Percentiles rank a stretch among this genome's conserved stretches.
These are phyloP conservation scores for Lasiodiplodia sp. DNA, from an alignment of 2,329 filamentous ascomycete species.

Conservation along the genomic window DNA sequence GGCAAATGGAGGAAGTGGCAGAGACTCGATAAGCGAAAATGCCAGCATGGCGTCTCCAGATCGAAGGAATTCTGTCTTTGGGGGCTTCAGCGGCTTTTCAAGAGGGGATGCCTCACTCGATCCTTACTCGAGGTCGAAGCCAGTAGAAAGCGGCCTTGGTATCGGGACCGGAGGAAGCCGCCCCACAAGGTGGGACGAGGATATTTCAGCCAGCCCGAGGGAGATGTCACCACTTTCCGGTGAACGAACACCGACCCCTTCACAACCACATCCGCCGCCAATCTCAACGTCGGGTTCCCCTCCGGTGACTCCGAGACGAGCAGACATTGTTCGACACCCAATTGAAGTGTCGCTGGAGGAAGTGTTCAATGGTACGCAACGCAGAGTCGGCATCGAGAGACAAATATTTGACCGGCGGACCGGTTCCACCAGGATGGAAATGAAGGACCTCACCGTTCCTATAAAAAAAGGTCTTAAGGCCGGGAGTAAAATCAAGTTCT, in stretches of 20 bases:
- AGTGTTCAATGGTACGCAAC: conserved; percentile 82
- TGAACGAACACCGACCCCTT: not conserved
- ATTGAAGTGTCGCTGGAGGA: conserved; percentile 86
- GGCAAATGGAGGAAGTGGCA: not conserved
- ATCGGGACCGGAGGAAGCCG: not conserved
- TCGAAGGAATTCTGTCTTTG: not conserved
- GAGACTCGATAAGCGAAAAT: not conserved
- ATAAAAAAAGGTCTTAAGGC: conserved; percentile 96
- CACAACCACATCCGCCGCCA: not conserved
- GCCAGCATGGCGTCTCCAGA: not conserved
- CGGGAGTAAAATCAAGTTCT: conserved; percentile 98
- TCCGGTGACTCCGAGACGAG: not conserved
- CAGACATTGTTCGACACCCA: conserved; percentile 79
- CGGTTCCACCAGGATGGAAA: conserved; percentile 83
- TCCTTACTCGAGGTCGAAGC: not conserved
- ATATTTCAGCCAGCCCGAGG: conserved; percentile 8
- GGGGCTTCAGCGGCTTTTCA: not conserved
- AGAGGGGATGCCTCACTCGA: not conserved
- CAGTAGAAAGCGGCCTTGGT: not conserved
- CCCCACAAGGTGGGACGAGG: not conserved
- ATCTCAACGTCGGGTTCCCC: not conserved
- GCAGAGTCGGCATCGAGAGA: conserved; percentile 98
- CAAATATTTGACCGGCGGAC: conserved; percentile 86
- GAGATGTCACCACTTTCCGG: conserved; percentile 11
- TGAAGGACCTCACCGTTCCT: conserved; percentile 89